phyloP scores from a whole-genome alignment of 2,329 filamentous ascomycete species.

The Sclerotinia nivalis region DNA sequence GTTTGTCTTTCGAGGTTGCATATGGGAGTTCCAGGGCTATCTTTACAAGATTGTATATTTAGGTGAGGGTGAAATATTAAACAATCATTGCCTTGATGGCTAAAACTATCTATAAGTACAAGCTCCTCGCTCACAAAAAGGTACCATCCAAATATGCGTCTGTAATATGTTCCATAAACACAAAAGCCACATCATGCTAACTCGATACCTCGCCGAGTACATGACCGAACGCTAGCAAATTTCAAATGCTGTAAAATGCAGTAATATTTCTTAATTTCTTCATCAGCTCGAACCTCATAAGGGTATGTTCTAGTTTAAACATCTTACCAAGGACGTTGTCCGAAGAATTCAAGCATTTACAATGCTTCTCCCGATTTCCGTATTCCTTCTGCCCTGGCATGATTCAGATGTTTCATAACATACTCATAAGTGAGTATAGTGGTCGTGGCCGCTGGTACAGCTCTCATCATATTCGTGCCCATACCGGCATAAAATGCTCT shows the following conservation, averaged over 20 bases:
- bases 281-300: not conserved
- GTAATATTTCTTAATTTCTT: constrained; percentile 5
- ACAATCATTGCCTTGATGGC: constrained; percentile 18
- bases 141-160: constrained; percentile 25
- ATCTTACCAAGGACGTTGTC: not conserved
- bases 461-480: constrained; percentile 95
- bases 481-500: constrained; percentile 95
- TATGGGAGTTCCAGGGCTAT: not conserved
- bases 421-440: constrained; percentile 98
- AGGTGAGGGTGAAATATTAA: not conserved
- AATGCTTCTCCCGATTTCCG: constrained; percentile 30
- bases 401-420: constrained; percentile 44
- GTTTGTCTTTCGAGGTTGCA: not conserved
- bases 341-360: constrained; percentile 18
- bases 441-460: constrained; percentile 91
- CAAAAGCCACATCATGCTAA: constrained; percentile 19
- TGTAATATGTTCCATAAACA: constrained; percentile 24
- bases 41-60: not conserved
- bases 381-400: constrained; percentile 36
- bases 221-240: constrained; percentile 30
- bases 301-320: not conserved
- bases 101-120: constrained; percentile 30
- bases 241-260: constrained; percentile 30
- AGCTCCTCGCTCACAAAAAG: constrained; percentile 19
- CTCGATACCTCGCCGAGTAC: constrained; percentile 19